Percentiles rank a stretch among this genome's conserved stretches.
These are phyloP conservation scores for Galerina sulciceps DNA, from an alignment of 768 basidiomycete species.

Conservation along the genomic window DNA sequence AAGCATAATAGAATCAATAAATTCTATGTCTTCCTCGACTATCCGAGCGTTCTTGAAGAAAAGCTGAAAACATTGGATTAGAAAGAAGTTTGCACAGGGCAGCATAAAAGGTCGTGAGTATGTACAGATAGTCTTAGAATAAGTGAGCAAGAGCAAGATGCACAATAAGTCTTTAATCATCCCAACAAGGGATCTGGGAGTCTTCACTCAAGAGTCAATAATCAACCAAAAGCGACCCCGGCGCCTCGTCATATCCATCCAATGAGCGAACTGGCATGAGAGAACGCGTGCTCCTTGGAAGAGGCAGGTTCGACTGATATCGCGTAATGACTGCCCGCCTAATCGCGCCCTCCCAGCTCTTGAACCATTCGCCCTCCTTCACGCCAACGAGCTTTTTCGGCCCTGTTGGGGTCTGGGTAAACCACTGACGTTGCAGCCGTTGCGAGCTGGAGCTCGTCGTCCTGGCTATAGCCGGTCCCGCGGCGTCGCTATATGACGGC, in stretches of 20 bases:
- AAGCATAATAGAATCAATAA: too few species aligned
- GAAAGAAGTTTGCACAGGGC: too few species aligned
- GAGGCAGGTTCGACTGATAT: conserved; percentile 40
- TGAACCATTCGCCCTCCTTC: conserved; percentile 81
- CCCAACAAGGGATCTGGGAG: background rate
- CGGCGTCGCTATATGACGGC: conserved; percentile 8
- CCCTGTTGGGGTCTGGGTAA: conserved; percentile 37
- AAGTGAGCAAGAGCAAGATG: background rate
- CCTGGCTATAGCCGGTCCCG: background rate
- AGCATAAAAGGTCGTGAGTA: too few species aligned
- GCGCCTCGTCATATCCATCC: conserved; percentile 29
- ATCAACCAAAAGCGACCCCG: background rate
- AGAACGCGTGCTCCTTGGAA: conserved; percentile 24
- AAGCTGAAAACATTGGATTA: too few species aligned
- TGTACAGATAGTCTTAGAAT: too few species aligned
- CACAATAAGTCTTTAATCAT: background rate
- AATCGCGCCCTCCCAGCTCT: conserved; percentile 74
- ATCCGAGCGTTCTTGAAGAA: too few species aligned
- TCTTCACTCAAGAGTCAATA: background rate
- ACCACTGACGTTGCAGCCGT: conserved; percentile 3
- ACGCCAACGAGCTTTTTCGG: conserved; percentile 54
- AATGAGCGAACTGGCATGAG: conserved; percentile 18
- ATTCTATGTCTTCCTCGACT: too few species aligned
- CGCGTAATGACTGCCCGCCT: conserved; percentile 55
- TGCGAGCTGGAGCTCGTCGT: conserved; percentile 8